Conservation (phyloP, 176 grass and related monocot species). For the Triticum turgidum region DNA sequence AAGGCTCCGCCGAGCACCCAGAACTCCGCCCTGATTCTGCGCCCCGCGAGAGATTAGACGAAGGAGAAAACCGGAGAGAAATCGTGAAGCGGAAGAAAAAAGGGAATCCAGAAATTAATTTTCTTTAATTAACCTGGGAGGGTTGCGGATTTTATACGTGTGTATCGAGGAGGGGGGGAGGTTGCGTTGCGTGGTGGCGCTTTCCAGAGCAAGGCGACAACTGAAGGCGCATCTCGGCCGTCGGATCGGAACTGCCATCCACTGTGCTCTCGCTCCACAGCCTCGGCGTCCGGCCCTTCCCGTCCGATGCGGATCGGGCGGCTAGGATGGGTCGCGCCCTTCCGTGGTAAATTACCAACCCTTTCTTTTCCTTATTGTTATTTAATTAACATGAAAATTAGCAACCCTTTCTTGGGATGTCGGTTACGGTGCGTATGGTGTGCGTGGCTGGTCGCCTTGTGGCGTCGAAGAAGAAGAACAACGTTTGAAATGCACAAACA, state of each 20-base stretch:
- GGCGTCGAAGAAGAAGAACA: background rate
- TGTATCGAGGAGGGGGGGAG: background rate
- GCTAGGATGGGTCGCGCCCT: background rate
- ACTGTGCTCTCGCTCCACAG: background rate
- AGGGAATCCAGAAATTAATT: background rate
- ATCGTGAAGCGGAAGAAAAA: constrained; percentile 21
- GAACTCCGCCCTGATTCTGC: background rate
- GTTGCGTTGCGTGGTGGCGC: constrained; percentile 4
- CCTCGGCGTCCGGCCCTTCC: background rate
- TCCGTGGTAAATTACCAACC: background rate
- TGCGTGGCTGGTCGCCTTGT: background rate
- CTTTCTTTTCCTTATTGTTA: background rate
- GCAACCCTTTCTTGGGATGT: constrained; percentile 12
- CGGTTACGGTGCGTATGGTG: background rate
- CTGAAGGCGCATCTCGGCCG: constrained; percentile 13
- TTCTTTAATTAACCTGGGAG: constrained; percentile 5
- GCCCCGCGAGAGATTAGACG: constrained; percentile 20
- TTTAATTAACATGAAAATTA: background rate
- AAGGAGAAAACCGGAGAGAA: constrained; percentile 22
- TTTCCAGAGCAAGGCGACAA: constrained; percentile 3
- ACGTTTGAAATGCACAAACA: background rate
- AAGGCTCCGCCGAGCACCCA: background rate
- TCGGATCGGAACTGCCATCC: constrained; percentile 16
- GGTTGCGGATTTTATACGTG: constrained; percentile 17
- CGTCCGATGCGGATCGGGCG: background rate